Evolutionary conservation across 2,329 filamentous ascomycete genomes (phyloP).

Genomic region (Catunica adiposa): DNA sequence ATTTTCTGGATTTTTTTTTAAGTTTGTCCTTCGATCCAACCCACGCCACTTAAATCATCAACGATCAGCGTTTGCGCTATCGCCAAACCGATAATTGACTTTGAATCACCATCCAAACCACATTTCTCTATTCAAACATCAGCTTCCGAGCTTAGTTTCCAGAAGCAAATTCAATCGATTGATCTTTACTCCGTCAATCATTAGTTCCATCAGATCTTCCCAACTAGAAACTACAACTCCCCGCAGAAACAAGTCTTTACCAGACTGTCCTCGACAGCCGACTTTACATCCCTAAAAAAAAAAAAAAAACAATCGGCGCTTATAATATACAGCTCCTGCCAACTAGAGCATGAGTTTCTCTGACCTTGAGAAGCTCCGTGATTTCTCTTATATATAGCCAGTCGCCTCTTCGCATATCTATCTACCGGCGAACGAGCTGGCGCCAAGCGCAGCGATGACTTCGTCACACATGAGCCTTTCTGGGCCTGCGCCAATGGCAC

Average conservation of each 20-base stretch:
- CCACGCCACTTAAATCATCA: neutral
- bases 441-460: conserved; percentile 13
- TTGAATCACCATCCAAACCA: neutral
- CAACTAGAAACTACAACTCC: too few species aligned
- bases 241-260: too few species aligned
- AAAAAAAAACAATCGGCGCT: too few species aligned
- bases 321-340: neutral
- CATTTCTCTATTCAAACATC: neutral
- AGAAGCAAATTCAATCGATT: neutral
- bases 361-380: conserved; percentile 1
- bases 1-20: conserved; percentile 7
- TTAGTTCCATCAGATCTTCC: too few species aligned
- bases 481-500: conserved; percentile 10
- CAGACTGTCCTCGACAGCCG: too few species aligned
- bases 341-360: conserved; percentile 9
- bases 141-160: neutral
- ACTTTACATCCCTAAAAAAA: neutral
- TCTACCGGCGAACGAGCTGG: conserved; percentile 13
- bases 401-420: neutral
- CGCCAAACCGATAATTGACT: neutral
- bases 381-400: neutral
- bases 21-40: conserved; percentile 1
- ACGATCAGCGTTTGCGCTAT: neutral
- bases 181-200: neutral
- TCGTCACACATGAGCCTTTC: conserved; percentile 13